A percentile compares a stretch with the other conserved stretches of the same genome.
Evolutionary conservation across 2,329 filamentous ascomycete species (phyloP).

Genomic region (Nemania sp.): DNA sequence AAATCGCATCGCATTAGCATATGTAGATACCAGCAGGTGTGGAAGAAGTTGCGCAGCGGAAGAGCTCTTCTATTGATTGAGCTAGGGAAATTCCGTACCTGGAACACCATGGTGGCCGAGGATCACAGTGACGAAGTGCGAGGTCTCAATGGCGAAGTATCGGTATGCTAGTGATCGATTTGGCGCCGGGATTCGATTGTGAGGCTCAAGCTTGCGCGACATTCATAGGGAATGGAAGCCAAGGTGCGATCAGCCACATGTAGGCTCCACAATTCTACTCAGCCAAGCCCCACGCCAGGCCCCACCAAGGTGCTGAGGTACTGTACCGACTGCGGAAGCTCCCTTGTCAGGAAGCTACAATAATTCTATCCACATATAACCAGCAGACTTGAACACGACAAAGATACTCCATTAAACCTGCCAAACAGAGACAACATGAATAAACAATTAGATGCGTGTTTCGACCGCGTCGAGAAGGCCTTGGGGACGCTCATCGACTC

Average conservation of each 20-base stretch:
- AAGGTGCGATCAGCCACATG: no score
- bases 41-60: not conserved
- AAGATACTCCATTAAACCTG: no score
- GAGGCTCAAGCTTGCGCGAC: constrained; percentile 34
- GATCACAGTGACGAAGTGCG: constrained; percentile 20
- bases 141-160: constrained; percentile 30
- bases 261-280: no score
- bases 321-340: no score
- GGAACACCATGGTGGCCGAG: constrained; percentile 33
- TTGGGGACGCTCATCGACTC: constrained; percentile 75
- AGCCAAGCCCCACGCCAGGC: no score
- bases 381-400: no score
- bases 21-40: not conserved
- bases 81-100: constrained; percentile 31
- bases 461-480: constrained; percentile 68
- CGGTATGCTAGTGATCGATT: constrained; percentile 19
- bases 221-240: no score
- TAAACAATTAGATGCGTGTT: constrained; percentile 61
- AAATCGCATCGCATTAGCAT: constrained; percentile 8
- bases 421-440: constrained; percentile 54
- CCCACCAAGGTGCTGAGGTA: no score
- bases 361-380: no score
- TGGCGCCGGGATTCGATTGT: constrained; percentile 26
- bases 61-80: no score
- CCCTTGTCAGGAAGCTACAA: no score